Evolutionary conservation across 805 yeast species (phyloP).

Genomic region (Naumovozyma baii): DNA sequence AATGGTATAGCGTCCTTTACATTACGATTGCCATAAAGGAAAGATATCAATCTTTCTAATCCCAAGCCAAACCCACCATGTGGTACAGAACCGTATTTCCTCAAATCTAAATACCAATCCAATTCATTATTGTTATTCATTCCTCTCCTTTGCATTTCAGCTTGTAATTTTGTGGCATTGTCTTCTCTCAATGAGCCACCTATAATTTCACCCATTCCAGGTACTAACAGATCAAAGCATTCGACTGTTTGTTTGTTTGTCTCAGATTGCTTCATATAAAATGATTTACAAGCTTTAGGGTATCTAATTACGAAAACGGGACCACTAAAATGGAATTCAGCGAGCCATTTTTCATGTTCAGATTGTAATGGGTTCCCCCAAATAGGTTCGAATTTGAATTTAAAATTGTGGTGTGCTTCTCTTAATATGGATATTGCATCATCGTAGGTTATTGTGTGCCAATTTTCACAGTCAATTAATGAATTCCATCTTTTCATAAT

Average conservation of each 20-base stretch:
- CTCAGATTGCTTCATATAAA: conserved; percentile 67
- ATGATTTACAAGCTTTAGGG: conserved; percentile 72
- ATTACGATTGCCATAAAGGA: conserved; percentile 64
- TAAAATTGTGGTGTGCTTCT: conserved; percentile 18
- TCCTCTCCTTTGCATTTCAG: conserved; percentile 41
- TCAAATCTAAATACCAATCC: conserved; percentile 70
- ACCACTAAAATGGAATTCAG: conserved; percentile 52
- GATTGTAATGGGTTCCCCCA: conserved; percentile 73
- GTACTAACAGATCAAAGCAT: conserved; percentile 81
- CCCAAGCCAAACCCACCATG: conserved; percentile 99
- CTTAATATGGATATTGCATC: conserved; percentile 50
- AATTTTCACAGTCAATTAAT: conserved; percentile 36
- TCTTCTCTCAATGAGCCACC: conserved; percentile 95
- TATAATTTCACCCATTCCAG: conserved; percentile 84
- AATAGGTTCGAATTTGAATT: conserved; percentile 35
- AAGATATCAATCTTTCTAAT: conserved; percentile 73
- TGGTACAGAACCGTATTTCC: conserved; percentile 74
- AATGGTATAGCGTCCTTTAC: conserved; percentile 82
- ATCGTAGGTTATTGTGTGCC: conserved; percentile 67
- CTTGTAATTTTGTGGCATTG: conserved; percentile 36
- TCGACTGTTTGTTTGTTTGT: conserved; percentile 54
- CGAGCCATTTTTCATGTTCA: conserved; percentile 87
- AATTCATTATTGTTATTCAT: conserved; percentile 50
- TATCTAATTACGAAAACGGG: conserved; percentile 90
- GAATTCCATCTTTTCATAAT: conserved; percentile 63